Base-by-base conservation (phyloP, 331 rosid genomes). In the Quercus lobata region DNA sequence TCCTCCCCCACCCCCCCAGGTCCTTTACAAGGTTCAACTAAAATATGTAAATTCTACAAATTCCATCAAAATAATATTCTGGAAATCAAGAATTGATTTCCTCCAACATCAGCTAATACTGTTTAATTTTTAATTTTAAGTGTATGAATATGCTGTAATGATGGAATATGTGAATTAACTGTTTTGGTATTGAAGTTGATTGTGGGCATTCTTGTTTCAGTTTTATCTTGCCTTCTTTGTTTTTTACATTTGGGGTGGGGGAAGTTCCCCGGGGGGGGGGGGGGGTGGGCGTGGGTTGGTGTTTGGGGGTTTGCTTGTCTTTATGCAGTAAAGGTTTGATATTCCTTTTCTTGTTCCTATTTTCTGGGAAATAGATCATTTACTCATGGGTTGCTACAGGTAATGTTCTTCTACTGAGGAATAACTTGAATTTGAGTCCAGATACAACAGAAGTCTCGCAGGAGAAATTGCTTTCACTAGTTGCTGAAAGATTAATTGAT, bases 401-500 rank as follows among this genome's bases (percentile, higher is more conserved):
- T 80, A 96, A 96, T 27, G 80, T 96, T 78, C 97, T 96, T 77
- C 90, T 94, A 54, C 87, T 96, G 69, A 89, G 88, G 83, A 96
- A 96, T 88, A 84, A 85, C 89, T 83, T 96, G 80, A 85, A 80
- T 86, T 82, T 96, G 88, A 90, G 92, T 78, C 86, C 94, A 25
- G 98, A 96, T 80, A 86, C 89, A 24, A 72, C 90, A 65, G 97
- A 93, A 88, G 92, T 96, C 81, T 93, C 99, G 10, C 99, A 93
- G 85, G 99, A 96, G 90, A 93, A 92, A 86, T 83, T 96, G 78
- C 96, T 96, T 72, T 90, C 97, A 7, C 83, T 96, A 70, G 94
- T 96, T 80, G 97, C 99, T 49, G 99, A 92, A 69, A 83, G 95
- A 75, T 79, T 96, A 75, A 90, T 93, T 85, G 98, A 96, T 84